phyloP scores from a whole-genome alignment of 768 basidiomycete genomes.

The Gloeopeniophorella convolvens region DNA sequence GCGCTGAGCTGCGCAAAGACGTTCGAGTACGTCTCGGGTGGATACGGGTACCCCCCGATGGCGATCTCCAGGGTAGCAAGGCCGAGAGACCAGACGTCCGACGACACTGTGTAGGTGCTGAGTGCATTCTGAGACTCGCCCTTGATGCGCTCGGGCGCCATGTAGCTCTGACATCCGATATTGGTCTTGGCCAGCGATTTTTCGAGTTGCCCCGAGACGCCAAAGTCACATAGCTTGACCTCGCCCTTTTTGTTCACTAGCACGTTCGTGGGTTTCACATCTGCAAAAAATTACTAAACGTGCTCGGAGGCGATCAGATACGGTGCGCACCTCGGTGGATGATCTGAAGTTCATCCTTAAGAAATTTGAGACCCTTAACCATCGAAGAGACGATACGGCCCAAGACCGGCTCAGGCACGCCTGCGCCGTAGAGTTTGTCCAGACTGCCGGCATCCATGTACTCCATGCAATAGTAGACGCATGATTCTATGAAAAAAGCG shows the following conservation, averaged over 20 bases:
- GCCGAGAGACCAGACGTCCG: constrained; percentile 97
- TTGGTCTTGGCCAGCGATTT: constrained; percentile 96
- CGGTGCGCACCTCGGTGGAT: constrained; percentile 55
- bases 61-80: constrained; percentile 91
- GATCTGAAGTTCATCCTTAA: constrained; percentile 91
- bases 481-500: constrained; percentile 99
- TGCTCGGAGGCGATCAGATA: background rate
- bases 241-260: constrained; percentile 84
- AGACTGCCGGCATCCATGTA: constrained; percentile 98
- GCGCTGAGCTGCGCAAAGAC: constrained; percentile 97
- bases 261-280: constrained; percentile 93
- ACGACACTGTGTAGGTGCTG: constrained; percentile 91
- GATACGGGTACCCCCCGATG: constrained; percentile 88
- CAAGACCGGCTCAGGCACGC: constrained; percentile 70
- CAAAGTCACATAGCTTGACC: constrained; percentile 96
- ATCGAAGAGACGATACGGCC: constrained; percentile 75
- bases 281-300: constrained; percentile 31
- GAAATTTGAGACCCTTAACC: constrained; percentile 86
- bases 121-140: constrained; percentile 85
- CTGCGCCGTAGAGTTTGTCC: constrained; percentile 59
- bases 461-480: constrained; percentile 99
- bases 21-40: constrained; percentile 94
- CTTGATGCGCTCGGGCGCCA: constrained; percentile 97
- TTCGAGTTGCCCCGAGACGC: constrained; percentile 97
- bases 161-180: constrained; percentile 97